Base-by-base conservation (phyloP, 2,329 filamentous ascomycete species). In the Thelonectria blattea region DNA sequence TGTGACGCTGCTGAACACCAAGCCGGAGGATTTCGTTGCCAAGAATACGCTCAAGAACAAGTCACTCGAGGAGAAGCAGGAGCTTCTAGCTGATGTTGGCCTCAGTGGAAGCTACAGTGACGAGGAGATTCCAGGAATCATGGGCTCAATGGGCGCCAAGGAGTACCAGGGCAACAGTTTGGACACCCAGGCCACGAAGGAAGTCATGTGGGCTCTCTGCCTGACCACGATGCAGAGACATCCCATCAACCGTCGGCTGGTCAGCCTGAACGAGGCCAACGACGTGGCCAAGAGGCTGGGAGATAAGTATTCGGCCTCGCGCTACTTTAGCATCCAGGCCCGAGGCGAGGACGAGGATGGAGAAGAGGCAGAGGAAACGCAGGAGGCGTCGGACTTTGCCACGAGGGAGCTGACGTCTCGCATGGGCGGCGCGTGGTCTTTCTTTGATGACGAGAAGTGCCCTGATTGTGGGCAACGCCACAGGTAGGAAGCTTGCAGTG, bases 201-300 rank as follows among this genome's bases (percentile, higher is more conserved):
- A 61, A 11, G 68, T 75, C 37, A 67, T 73, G 37, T 76, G 74
- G 73, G 76, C 77, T 55, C 57, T 77, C 41, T 76, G 75, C 58
- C 61, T 55, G 27, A 75, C 73, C 0, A 64, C 69, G 14, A 72
- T 75, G 67, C 55, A 68, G 49, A 70, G 69, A 56, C 61, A 74
- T 34, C 69, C 73, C 27, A 74, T 70, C 32, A 78, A 77, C 64
- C 79, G 84, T 27, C 79, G 79, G 3, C 78, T 87, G 15, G 83
- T 85, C 51, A 84, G 80, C 61, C 75, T 86, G 49, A 79, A 81
- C 68, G 82, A 86, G 68, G 84, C 83, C 51, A 86, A 85, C 67
- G 83, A 87, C 67, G 84, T 87, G 64, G 83, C 84, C 45, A 82
- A 79, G 69, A 75, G 84, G 27, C 73, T 87, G 14, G 82, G 83